A percentile compares a stretch with the other conserved stretches of the same genome.
These are phyloP conservation scores for Metarhizium anisopliae DNA, from an alignment of 2,329 filamentous ascomycete species.

Conservation along the genomic window DNA sequence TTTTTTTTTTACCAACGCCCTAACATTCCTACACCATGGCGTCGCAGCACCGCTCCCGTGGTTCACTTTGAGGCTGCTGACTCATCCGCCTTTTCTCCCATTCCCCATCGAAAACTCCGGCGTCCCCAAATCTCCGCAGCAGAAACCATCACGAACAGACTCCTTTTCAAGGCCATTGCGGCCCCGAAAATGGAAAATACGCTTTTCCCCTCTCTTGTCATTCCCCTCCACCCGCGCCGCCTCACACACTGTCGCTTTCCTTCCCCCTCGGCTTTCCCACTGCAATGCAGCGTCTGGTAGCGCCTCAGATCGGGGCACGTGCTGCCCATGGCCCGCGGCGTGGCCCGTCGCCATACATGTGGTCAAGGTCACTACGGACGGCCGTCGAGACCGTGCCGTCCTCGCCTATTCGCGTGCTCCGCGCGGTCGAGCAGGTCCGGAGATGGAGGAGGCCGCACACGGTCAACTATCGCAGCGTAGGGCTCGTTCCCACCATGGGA, in stretches of 20 bases:
- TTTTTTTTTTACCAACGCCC: no score
- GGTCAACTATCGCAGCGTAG: conserved; percentile 61
- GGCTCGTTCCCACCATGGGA: conserved; percentile 94
- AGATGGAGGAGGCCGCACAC: conserved; percentile 58
- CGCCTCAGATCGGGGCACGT: neutral
- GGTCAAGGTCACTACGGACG: conserved; percentile 12
- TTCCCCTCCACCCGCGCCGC: neutral
- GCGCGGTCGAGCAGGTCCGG: conserved; percentile 63
- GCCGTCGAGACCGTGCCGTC: conserved; percentile 40
- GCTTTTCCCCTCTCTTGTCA: neutral
- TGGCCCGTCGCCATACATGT: conserved; percentile 3
- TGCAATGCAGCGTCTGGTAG: conserved; percentile 1
- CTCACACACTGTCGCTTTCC: neutral
- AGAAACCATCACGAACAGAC: conserved; percentile 35
- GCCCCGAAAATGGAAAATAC: neutral
- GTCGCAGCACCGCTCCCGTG: neutral
- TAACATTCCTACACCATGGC: neutral
- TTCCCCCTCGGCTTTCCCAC: neutral
- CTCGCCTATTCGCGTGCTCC: conserved; percentile 61
- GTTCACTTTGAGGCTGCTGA: conserved; percentile 1
- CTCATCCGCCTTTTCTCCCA: conserved; percentile 2
- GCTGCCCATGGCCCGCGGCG: neutral
- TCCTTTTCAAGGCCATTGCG: conserved; percentile 1
- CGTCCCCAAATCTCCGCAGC: conserved; percentile 37
- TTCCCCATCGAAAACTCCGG: neutral